Conservation (phyloP, 1,284 basidiomycete genomes). For the Heterobasidion annosum region DNA sequence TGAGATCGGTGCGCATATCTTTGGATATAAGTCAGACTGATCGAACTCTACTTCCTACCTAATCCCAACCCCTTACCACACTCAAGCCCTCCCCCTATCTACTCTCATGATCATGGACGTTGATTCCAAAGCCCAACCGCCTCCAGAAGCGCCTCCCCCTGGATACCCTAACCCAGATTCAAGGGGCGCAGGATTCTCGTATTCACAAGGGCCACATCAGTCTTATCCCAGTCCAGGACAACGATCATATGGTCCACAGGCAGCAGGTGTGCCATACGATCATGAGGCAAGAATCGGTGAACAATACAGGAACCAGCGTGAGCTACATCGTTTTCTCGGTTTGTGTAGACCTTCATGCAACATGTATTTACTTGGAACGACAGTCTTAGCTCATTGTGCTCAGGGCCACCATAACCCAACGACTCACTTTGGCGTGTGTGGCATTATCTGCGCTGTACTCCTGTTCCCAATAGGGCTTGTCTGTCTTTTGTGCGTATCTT, state of each 20-base stretch:
- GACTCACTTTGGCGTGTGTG: slow-evolving; percentile 28
- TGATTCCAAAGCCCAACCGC: slow-evolving; percentile 5
- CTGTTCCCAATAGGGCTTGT: slow-evolving; percentile 30
- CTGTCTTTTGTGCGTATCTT: slow-evolving; percentile 22
- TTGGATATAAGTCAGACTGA: too few relatives aligned
- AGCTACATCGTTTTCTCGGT: neutral
- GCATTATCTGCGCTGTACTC: slow-evolving; percentile 30
- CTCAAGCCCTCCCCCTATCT: too few relatives aligned
- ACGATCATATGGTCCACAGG: neutral
- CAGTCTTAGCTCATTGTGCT: slow-evolving; percentile 25
- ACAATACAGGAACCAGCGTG: slow-evolving; percentile 11
- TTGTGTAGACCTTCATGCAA: too few relatives aligned
- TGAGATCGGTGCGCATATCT: too few relatives aligned
- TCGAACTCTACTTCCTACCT: too few relatives aligned
- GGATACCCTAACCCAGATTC: neutral
- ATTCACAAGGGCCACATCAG: neutral
- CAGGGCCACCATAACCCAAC: slow-evolving; percentile 26
- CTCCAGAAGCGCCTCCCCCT: neutral
- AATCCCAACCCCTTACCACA: too few relatives aligned
- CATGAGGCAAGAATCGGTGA: slow-evolving; percentile 3
- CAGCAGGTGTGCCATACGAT: neutral
- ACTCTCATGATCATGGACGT: slow-evolving; percentile 8
- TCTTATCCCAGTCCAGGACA: too few relatives aligned
- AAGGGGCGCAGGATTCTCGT: neutral
- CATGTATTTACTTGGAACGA: neutral